These are phyloP conservation scores for Prinsepia uniflora DNA, from an alignment of 306 rosid species.

Conservation along the genomic window DNA sequence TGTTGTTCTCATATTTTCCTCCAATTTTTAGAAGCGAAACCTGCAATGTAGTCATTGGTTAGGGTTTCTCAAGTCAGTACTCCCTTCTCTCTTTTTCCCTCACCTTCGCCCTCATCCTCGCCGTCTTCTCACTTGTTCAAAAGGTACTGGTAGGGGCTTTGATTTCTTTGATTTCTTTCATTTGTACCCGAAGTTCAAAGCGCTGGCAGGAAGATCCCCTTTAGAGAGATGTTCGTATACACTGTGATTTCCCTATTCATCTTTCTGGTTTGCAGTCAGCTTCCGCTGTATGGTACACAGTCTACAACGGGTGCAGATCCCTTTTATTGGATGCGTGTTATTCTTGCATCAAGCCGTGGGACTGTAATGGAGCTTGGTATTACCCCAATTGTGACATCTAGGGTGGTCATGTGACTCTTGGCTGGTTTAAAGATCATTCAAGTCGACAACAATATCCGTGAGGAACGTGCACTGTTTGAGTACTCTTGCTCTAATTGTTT, in stretches of 20 bases:
- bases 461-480: slow-evolving; percentile 87
- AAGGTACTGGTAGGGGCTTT: too few species aligned
- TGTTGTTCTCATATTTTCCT: too few species aligned
- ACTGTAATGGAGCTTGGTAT: slow-evolving; percentile 96
- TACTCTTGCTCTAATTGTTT: background rate
- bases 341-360: slow-evolving; percentile 89
- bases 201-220: slow-evolving; percentile 71
- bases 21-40: too few species aligned
- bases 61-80: too few species aligned
- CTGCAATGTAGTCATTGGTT: too few species aligned
- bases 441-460: slow-evolving; percentile 90
- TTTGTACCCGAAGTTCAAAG: slow-evolving; percentile 85
- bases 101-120: too few species aligned
- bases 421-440: slow-evolving; percentile 84
- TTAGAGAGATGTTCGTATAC: slow-evolving; percentile 71
- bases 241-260: slow-evolving; percentile 80
- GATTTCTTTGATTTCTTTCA: slow-evolving; percentile 62
- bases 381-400: slow-evolving; percentile 90
- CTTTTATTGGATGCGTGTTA: slow-evolving; percentile 93
- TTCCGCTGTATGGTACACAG: slow-evolving; percentile 90
- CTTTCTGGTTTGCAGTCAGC: slow-evolving; percentile 90
- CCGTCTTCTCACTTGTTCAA: too few species aligned
- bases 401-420: slow-evolving; percentile 82
- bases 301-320: slow-evolving; percentile 96
- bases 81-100: too few species aligned